phyloP scores from a whole-genome alignment of 1,284 basidiomycete genomes.

The Trichosporon coremiiforme region DNA sequence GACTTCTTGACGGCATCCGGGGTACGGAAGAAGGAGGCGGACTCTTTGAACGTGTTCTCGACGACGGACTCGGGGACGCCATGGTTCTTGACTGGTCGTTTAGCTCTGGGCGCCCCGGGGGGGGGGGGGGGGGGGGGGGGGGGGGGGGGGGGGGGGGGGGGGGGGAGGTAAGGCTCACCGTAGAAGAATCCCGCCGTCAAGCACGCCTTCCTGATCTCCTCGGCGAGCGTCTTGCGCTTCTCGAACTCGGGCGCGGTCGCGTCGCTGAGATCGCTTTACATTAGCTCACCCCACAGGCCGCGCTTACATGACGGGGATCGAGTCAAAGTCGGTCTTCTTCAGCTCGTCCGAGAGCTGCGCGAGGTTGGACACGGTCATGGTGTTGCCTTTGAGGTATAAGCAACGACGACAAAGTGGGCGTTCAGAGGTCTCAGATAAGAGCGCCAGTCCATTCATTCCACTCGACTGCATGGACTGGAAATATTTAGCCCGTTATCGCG shows the following conservation, averaged over 20 bases:
- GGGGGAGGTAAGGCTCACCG: slow-evolving; percentile 59
- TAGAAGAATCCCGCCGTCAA: slow-evolving; percentile 80
- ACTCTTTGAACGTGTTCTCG: slow-evolving; percentile 58
- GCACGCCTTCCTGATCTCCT: slow-evolving; percentile 67
- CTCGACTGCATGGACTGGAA: too few relatives aligned
- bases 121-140: too few relatives aligned
- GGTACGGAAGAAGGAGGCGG: slow-evolving; percentile 68
- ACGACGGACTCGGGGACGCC: slow-evolving; percentile 64
- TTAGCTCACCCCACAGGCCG: not conserved
- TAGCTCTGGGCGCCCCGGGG: too few relatives aligned
- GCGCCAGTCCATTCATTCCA: too few relatives aligned
- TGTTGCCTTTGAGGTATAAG: not conserved
- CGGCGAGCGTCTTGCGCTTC: slow-evolving; percentile 61
- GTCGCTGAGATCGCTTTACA: slow-evolving; percentile 63
- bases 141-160: too few relatives aligned
- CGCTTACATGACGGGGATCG: slow-evolving; percentile 38
- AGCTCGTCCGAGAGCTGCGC: slow-evolving; percentile 24
- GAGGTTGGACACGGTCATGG: slow-evolving; percentile 22
- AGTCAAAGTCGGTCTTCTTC: slow-evolving; percentile 33
- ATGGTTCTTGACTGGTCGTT: slow-evolving; percentile 75
- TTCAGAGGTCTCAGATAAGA: too few relatives aligned
- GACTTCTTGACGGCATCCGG: slow-evolving; percentile 65
- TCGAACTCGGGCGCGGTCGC: slow-evolving; percentile 57
- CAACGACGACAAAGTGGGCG: too few relatives aligned
- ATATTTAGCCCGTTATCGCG: not conserved